Conservation (phyloP, 2,329 filamentous ascomycete species). For the Fusarium siculi region DNA sequence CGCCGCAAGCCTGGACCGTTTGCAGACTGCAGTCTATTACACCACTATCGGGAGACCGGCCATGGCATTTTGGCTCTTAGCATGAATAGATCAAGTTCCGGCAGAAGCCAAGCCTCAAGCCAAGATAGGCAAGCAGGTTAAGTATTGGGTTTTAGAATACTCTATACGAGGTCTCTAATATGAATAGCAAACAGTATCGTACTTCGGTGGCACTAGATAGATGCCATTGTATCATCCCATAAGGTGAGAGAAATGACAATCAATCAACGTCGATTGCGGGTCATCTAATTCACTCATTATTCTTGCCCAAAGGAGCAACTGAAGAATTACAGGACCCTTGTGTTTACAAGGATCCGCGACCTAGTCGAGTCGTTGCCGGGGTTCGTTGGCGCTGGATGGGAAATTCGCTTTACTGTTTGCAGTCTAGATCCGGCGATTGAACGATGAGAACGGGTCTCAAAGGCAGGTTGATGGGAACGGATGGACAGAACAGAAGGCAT, state of each 20-base stretch:
- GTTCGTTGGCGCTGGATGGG: slow-evolving; percentile 4
- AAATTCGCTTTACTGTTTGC: slow-evolving; percentile 22
- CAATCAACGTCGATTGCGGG: not conserved
- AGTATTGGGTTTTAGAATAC: not conserved
- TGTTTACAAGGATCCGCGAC: slow-evolving; percentile 19
- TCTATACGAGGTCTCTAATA: slow-evolving; percentile 1
- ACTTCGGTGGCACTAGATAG: not conserved
- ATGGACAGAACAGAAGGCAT: slow-evolving; percentile 12
- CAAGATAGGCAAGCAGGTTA: slow-evolving; percentile 12
- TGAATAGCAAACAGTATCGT: not conserved
- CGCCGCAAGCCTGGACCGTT: slow-evolving; percentile 15
- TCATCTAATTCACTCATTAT: not conserved
- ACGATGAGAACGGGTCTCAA: slow-evolving; percentile 12
- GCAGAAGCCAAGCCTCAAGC: slow-evolving; percentile 21
- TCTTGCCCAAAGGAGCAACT: slow-evolving; percentile 25
- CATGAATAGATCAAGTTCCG: slow-evolving; percentile 24
- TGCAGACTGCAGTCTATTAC: slow-evolving; percentile 33
- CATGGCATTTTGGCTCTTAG: slow-evolving; percentile 26
- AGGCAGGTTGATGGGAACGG: not conserved
- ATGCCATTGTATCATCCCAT: not conserved
- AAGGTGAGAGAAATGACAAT: not conserved
- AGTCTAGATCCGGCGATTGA: slow-evolving; percentile 15
- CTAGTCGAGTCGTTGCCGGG: slow-evolving; percentile 14
- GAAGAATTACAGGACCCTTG: slow-evolving; percentile 27
- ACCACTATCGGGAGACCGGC: slow-evolving; percentile 23